phyloP scores from a whole-genome alignment of 768 basidiomycete genomes.

The Paxillus ammoniavirescens region DNA sequence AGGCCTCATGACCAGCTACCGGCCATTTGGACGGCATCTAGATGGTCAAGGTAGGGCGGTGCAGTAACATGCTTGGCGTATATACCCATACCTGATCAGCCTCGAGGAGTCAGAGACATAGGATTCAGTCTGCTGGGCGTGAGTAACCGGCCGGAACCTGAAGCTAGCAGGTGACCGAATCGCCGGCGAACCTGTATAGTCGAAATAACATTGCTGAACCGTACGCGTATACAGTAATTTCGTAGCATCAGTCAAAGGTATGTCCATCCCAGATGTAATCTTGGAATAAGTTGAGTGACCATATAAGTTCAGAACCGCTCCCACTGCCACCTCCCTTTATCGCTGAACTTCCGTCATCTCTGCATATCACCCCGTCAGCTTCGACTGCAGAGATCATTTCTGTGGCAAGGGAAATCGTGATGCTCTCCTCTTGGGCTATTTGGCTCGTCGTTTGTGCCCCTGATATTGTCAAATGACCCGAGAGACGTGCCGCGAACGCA shows the following conservation, averaged over 20 bases:
- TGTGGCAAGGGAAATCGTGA: conserved; percentile 69
- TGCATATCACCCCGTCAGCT: conserved; percentile 62
- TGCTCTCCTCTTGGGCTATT: conserved; percentile 65
- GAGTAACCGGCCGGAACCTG: not conserved
- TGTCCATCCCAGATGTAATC: conserved; percentile 79
- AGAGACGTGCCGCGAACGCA: conserved; percentile 68
- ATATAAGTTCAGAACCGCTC: conserved; percentile 62
- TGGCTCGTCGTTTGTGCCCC: conserved; percentile 63
- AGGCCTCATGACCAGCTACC: no score
- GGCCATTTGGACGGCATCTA: no score
- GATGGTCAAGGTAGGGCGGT: no score
- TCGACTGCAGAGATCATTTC: conserved; percentile 83
- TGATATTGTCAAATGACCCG: conserved; percentile 47
- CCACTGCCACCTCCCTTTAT: conserved; percentile 41
- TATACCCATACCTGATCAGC: no score
- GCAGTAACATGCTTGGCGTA: no score
- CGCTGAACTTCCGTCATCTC: conserved; percentile 60
- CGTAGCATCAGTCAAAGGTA: conserved; percentile 5
- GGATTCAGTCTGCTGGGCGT: no score
- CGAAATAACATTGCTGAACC: not conserved
- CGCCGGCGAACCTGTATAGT: not conserved
- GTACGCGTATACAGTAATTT: not conserved
- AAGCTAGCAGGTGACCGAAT: not conserved
- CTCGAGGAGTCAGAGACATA: no score
- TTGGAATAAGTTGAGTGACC: conserved; percentile 67